Base-by-base conservation (phyloP, 768 basidiomycete genomes). In the Amyloporia xantha region DNA sequence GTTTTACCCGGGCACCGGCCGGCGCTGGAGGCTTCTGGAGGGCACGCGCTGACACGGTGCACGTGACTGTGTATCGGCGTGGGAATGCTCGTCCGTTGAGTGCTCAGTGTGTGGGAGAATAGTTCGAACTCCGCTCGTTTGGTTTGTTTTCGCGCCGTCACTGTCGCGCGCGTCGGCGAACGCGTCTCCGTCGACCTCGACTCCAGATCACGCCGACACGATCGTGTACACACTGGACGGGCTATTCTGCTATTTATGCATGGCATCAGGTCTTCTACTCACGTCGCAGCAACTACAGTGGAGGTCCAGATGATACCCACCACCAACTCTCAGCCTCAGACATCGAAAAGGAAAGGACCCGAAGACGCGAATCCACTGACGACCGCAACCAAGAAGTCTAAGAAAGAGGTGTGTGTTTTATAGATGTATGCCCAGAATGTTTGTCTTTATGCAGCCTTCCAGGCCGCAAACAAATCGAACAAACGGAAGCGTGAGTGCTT, bases 401-500 rank as follows among this genome's bases (percentile, higher is more conserved):
- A 77, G 73, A 80, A 75, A 64, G 79, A 82, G 63, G 70, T 69
- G 44, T 19, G 58, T 53, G n/a, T 42, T 15, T 5, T 20, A 35
- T 15, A 3, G 17, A 12, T 52, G 1, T 40, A 15, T n/a, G 23
- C 55, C 56, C 21, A 46, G 45, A 53, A 51, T 62, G n/a, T n/a
- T n/a, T n/a, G n/a, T n/a, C n/a, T n/a, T n/a, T n/a, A n/a, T 21
- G 13, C 15, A 26, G 13, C 44, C 21, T 48, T 41, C 51, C 54
- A 44, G 27, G 46, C 27, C 20, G 41, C 20, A 52, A 48, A 43
- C 38, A 9, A 38, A 45, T 70, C 75, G 20, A 77, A 64, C 49
- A 82, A 87, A 63, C 78, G 83, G 33, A 84, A 86, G 76, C 67
- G 86, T 81, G 66, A 48, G 79, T 73, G 40, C 51, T 54, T 41